Evolutionary conservation across 2,329 filamentous ascomycete species (phyloP), one percentile per base, ranked within the genome.

Genomic region (Blastomyces parvus): DNA sequence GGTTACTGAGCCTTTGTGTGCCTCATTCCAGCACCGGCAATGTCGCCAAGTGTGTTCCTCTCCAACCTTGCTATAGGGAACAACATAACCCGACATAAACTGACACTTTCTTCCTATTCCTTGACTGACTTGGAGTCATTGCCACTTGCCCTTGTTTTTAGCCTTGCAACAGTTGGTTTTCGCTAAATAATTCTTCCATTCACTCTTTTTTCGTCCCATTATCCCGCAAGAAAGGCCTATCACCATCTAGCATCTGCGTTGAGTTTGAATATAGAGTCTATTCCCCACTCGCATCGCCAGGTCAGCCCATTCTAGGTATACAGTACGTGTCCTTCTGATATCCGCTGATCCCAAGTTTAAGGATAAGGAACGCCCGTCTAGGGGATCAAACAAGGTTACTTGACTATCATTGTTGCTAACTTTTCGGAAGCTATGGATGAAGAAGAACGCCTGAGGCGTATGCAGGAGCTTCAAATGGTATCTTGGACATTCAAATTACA

Each of bases 391-490:
- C 7, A 2, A 5, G 6, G 40, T 27, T 42, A 17, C 19, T 17
- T 40, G 36, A 38, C 25, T 6, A n/a, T 36, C 14, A 42, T 5
- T 48, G 13, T 22, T 14, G 36, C 42, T 33, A 38, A 33, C 42
- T 46, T 40, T 9, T 27, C 40, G 11, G 56, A 50, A 13, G 61
- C 59, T 25, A 64, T 69, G 65, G 67, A 68, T 48, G 7, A 64
- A 5, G 48, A 57, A 9, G 62, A 64, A 27, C 63, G 63, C 30
- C 64, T 68, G 53, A 66, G 68, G 44, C 69, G 66, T 38, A 64
- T 74, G 30, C 66, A 70, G 30, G 66, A 55, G 58, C 65, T 74
- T 61, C 72, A 74, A 63, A 72, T 74, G 72, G 71, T 72, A 65
- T 52, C 59, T 59, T 59, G 8, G 46, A 56, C 48, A 25, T 53